Conservation (phyloP, 1,284 basidiomycete species). For the Ustilago hordei region DNA sequence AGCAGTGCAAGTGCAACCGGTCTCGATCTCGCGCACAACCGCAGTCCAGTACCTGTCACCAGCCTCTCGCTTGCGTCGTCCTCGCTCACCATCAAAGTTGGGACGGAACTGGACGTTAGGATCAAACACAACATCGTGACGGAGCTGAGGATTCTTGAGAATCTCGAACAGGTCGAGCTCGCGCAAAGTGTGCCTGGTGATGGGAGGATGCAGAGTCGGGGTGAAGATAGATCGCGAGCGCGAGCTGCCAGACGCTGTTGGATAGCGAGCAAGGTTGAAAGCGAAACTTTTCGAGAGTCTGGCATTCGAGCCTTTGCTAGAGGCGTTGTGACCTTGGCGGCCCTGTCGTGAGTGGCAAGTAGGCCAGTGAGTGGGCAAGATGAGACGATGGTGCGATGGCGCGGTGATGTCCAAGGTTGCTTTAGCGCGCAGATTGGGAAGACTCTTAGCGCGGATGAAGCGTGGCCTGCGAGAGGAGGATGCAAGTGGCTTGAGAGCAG, state of each 20-base stretch:
- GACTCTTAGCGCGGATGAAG: slow-evolving; percentile 44
- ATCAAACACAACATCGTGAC: slow-evolving; percentile 89
- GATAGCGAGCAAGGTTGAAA: slow-evolving; percentile 27
- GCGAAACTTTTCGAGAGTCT: slow-evolving; percentile 22
- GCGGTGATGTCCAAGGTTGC: slow-evolving; percentile 39
- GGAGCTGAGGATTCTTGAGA: slow-evolving; percentile 87
- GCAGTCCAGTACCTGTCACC: slow-evolving; percentile 88
- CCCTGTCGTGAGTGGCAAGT: slow-evolving; percentile 24
- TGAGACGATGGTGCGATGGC: slow-evolving; percentile 42
- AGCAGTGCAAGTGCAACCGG: slow-evolving; percentile 85
- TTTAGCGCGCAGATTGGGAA: slow-evolving; percentile 52
- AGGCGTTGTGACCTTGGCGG: slow-evolving; percentile 11
- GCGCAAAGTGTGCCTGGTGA: slow-evolving; percentile 84
- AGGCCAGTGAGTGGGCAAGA: slow-evolving; percentile 45
- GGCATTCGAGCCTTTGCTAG: slow-evolving; percentile 2
- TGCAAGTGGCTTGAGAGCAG: slow-evolving; percentile 22
- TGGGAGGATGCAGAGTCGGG: slow-evolving; percentile 79
- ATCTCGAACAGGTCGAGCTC: slow-evolving; percentile 88
- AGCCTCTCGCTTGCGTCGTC: slow-evolving; percentile 79
- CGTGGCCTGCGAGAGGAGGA: slow-evolving; percentile 29
- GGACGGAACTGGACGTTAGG: slow-evolving; percentile 69
- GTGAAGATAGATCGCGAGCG: slow-evolving; percentile 47
- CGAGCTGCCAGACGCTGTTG: slow-evolving; percentile 16
- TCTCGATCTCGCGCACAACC: slow-evolving; percentile 81
- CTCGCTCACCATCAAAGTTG: slow-evolving; percentile 71